Evolutionary conservation across 352 stramenopile species (phyloP), one percentile per base, ranked within the genome.

Genomic region (Globisporangium barbulae): DNA sequence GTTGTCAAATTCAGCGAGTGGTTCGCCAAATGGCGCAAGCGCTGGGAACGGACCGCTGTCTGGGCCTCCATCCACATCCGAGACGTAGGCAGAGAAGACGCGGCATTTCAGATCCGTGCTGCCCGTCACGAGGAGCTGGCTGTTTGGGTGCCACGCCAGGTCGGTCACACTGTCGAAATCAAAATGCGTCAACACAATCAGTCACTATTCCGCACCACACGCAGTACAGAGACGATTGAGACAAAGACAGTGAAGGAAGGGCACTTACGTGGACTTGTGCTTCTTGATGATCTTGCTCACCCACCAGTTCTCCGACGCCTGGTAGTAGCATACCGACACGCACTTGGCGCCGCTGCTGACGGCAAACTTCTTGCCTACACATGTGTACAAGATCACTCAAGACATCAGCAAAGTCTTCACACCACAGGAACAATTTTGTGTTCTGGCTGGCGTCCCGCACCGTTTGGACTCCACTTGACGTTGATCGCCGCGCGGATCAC

Each of bases 241-340:
- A 56, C 39, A 64, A 33, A 58, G 15, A 64, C 31, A 25, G 4
- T 48, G 4, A 48, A 41, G 33, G 13, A 22, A 6, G 56, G 25
- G 6, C 19, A 97, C 75, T 61, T 93, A 95, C 86, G 94, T 98
- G 41, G 88, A 97, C 80, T 98, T 98, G 82, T 98, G 91, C 69
- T 97, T 97, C 75, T 98, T 98, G 76, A 98, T 97, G 71, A 98
- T 96, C 80, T 98, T 98, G 65, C 81, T 93, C 59, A 98, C 85
- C 92, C 95, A 98, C 94, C 94, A 98, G 74, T 98, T 95, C 68
- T 97, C 91, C 7, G 78, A 69, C 37, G 77, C 78, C 71, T 98
- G 89, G 67, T 98, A 98, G 65, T 90, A 94, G 69, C 93, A 98
- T 49, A 98, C 90, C 0, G 94, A 94, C 25, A 98, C 90, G 64